A percentile compares a stretch with the other conserved stretches of the same genome.
Evolutionary conservation across 192 early-diverging fungal genomes (phyloP).

Genomic region (Globomyces pollinis-pini): DNA sequence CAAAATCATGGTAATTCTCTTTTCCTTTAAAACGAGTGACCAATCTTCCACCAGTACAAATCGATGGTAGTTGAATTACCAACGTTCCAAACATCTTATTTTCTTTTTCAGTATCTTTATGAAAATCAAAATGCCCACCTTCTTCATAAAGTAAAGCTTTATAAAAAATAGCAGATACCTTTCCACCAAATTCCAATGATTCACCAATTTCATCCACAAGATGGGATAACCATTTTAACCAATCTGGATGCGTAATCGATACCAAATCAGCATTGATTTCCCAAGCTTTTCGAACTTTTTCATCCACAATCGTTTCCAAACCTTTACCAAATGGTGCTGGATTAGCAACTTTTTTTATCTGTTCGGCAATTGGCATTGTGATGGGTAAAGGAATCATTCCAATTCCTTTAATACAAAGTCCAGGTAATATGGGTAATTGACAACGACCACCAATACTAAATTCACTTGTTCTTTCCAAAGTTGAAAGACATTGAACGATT

Average conservation of each 20-base stretch:
- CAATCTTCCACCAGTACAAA: too few relatives aligned
- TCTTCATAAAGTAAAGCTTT: background rate
- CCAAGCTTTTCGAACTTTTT: background rate
- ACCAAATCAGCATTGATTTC: background rate
- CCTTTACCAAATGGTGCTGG: background rate
- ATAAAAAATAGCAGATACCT: background rate
- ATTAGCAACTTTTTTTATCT: background rate
- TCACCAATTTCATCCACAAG: background rate
- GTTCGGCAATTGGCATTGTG: too few relatives aligned
- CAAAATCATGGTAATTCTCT: too few relatives aligned
- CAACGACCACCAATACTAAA: too few relatives aligned
- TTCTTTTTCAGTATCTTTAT: background rate
- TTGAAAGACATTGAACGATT: too few relatives aligned
- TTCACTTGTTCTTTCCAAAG: too few relatives aligned
- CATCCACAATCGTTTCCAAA: background rate
- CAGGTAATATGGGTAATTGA: too few relatives aligned
- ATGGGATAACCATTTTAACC: background rate
- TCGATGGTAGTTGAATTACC: too few relatives aligned
- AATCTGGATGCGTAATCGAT: background rate
- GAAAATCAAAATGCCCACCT: background rate
- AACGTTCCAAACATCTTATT: too few relatives aligned
- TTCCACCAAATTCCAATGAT: background rate
- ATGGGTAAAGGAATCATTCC: too few relatives aligned
- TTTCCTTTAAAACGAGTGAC: too few relatives aligned
- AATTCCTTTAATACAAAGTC: too few relatives aligned